These are phyloP conservation scores for Dicorynia guianensis DNA, from an alignment of 306 rosid species.

Conservation along the genomic window DNA sequence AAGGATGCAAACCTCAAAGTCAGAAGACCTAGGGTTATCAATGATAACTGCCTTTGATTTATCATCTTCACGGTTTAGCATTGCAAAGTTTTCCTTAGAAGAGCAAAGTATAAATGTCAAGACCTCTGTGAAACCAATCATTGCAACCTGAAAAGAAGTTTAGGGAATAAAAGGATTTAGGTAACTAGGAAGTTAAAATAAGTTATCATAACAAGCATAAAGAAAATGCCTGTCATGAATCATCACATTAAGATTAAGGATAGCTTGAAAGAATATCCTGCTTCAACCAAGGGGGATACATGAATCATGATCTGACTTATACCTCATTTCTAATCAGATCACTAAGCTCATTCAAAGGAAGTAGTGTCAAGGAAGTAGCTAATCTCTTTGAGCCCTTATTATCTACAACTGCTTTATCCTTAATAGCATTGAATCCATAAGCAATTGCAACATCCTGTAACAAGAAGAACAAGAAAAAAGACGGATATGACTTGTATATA, in stretches of 20 bases:
- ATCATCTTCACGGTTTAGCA: slow-evolving; percentile 83
- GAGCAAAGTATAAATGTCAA: slow-evolving; percentile 89
- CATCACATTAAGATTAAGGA: background rate
- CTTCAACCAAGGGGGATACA: slow-evolving; percentile 29
- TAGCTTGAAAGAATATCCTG: slow-evolving; percentile 1
- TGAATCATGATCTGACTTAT: slow-evolving; percentile 20
- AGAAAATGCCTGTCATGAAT: background rate
- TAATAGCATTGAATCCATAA: slow-evolving; percentile 78
- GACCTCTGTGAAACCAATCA: slow-evolving; percentile 89
- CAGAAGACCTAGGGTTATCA: slow-evolving; percentile 91
- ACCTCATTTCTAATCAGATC: slow-evolving; percentile 88
- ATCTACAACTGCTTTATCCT: slow-evolving; percentile 84
- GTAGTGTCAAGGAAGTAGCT: slow-evolving; percentile 77
- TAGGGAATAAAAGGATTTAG: slow-evolving; percentile 19
- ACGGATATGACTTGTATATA: slow-evolving; percentile 10
- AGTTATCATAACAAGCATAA: slow-evolving; percentile 24
- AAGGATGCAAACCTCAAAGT: slow-evolving; percentile 70
- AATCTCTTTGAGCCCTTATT: slow-evolving; percentile 75
- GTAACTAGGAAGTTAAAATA: slow-evolving; percentile 31
- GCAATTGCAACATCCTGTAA: slow-evolving; percentile 93
- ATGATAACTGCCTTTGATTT: slow-evolving; percentile 73
- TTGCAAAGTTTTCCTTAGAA: slow-evolving; percentile 70
- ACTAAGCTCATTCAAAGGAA: slow-evolving; percentile 77
- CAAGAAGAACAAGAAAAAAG: slow-evolving; percentile 25
- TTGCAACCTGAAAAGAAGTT: slow-evolving; percentile 68